A percentile compares a stretch with the other conserved stretches of the same genome.
Conservation (phyloP, 1,139 yeast genomes). For the Debaryomyces sp. region DNA sequence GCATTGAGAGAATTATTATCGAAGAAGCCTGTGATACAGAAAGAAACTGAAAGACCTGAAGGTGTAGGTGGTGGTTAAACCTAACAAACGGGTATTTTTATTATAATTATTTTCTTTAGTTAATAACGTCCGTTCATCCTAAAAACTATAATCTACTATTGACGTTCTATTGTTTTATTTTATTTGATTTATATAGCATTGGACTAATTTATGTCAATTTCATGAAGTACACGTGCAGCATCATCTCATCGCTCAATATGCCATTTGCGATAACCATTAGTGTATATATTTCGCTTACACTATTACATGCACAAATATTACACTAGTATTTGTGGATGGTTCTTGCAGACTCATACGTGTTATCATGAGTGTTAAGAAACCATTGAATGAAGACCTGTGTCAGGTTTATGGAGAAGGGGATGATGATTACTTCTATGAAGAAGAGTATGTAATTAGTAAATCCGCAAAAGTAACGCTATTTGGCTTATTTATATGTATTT, state of each 20-base stretch:
- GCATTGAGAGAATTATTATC: conserved; percentile 64
- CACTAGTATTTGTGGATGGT: neutral
- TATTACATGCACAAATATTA: neutral
- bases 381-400: neutral
- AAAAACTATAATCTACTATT: neutral
- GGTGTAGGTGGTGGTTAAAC: conserved; percentile 41
- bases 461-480: conserved; percentile 13
- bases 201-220: neutral
- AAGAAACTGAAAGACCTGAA: conserved; percentile 58
- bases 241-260: neutral
- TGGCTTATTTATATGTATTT: neutral
- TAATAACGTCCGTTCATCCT: neutral
- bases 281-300: neutral
- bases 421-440: conserved; percentile 16
- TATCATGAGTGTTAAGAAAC: neutral
- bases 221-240: conserved; percentile 1
- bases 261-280: neutral
- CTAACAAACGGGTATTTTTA: too few relatives aligned
- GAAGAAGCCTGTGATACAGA: conserved; percentile 62
- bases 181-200: neutral
- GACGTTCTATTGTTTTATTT: neutral
- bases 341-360: neutral
- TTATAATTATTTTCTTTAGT: neutral
- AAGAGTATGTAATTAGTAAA: conserved; percentile 17
- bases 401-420: neutral